Evolutionary conservation across 164 flowering plant species (phyloP).

Genomic region (Aristolochia contorta): DNA sequence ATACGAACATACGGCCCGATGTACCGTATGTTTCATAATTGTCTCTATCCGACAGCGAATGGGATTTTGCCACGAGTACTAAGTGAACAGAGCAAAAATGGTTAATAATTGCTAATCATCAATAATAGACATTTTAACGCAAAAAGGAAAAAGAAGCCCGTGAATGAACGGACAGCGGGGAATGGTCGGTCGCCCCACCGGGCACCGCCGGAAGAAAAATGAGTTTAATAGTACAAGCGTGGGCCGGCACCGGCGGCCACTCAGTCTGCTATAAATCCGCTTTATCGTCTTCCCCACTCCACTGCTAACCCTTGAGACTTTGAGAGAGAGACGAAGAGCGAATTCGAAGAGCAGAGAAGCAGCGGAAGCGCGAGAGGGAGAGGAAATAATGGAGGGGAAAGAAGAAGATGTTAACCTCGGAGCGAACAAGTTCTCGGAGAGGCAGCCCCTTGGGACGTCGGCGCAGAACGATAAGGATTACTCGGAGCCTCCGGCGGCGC

Average conservation of each 20-base stretch:
- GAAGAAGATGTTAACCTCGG: slow-evolving; percentile 25
- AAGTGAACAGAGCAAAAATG: no score
- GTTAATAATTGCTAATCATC: no score
- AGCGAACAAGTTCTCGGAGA: slow-evolving; percentile 23
- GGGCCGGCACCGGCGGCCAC: background rate
- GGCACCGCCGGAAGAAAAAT: background rate
- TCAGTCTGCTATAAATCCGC: background rate
- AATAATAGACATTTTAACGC: no score
- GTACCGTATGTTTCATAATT: no score
- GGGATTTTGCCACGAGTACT: no score
- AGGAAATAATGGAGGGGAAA: slow-evolving; percentile 18
- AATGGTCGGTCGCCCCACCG: slow-evolving; percentile 7
- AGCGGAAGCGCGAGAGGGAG: background rate
- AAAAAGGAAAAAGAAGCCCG: no score
- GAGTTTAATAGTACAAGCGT: background rate
- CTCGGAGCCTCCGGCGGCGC: slow-evolving; percentile 44
- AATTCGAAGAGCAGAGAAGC: background rate
- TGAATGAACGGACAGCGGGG: background rate
- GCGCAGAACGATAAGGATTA: slow-evolving; percentile 53
- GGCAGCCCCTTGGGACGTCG: slow-evolving; percentile 34
- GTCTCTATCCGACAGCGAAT: no score
- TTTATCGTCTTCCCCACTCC: background rate
- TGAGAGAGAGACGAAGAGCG: background rate
- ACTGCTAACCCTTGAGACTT: background rate
- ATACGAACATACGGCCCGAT: no score